phyloP scores from a whole-genome alignment of 192 early-diverging fungal species.

The Helicostylum pulchrum region DNA sequence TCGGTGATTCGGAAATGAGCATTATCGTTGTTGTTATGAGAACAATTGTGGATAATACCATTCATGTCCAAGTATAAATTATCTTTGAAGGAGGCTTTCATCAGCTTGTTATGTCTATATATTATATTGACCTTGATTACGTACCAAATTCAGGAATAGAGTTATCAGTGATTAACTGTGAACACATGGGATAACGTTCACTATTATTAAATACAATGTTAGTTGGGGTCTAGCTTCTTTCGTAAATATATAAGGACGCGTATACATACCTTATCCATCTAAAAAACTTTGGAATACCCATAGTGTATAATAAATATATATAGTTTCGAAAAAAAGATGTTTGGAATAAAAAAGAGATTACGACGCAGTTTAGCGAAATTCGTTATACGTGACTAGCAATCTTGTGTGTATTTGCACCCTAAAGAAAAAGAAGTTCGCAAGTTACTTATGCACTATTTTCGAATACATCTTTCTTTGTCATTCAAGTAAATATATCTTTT shows the following conservation, averaged over 20 bases:
- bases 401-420: too few species aligned
- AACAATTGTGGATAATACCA: slow-evolving; percentile 97
- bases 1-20: slow-evolving; percentile 87
- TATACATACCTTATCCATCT: slow-evolving; percentile 81
- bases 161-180: slow-evolving; percentile 86
- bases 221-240: not conserved
- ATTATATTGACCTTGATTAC: not conserved
- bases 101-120: not conserved
- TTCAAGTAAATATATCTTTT: too few species aligned
- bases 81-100: slow-evolving; percentile 46
- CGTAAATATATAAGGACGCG: not conserved
- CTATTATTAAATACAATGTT: slow-evolving; percentile 31
- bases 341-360: too few species aligned
- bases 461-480: too few species aligned
- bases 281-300: slow-evolving; percentile 95
- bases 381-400: too few species aligned
- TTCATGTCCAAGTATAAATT: slow-evolving; percentile 99
- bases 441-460: too few species aligned
- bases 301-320: slow-evolving; percentile 21
- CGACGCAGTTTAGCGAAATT: too few species aligned
- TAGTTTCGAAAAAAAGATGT: too few species aligned
- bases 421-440: too few species aligned
- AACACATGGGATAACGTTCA: slow-evolving; percentile 94
- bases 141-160: slow-evolving; percentile 92
- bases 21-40: slow-evolving; percentile 88